Conservation (phyloP, 2,329 filamentous ascomycete species). For the Diplocarpon mali region DNA sequence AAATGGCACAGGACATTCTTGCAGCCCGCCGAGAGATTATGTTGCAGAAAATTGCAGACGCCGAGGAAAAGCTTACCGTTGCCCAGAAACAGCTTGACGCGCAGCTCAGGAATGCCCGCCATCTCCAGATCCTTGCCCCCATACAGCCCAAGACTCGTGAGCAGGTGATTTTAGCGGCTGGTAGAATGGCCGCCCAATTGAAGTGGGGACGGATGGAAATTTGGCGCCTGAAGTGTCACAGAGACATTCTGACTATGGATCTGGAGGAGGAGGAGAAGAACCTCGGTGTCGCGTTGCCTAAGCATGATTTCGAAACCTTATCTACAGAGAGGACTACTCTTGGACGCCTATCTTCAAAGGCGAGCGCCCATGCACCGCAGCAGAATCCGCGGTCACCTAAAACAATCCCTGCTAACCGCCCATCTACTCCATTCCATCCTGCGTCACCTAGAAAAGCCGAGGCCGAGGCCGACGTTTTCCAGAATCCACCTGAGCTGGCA, state of each 20-base stretch:
- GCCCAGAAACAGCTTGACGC: constrained; percentile 70
- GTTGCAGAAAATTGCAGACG: constrained; percentile 70
- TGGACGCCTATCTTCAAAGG: constrained; percentile 28
- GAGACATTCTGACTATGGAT: constrained; percentile 76
- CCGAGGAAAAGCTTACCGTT: constrained; percentile 64
- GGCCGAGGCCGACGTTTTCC: constrained; percentile 35
- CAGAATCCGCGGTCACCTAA: constrained; percentile 30
- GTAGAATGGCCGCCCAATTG: constrained; percentile 72
- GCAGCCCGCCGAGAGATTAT: constrained; percentile 74
- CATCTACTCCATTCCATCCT: constrained; percentile 24
- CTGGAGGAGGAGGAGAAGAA: constrained; percentile 67
- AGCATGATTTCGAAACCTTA: constrained; percentile 12
- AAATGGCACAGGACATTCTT: constrained; percentile 80
- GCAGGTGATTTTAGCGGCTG: constrained; percentile 73
- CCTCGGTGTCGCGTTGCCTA: constrained; percentile 11
- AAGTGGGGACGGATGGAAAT: constrained; percentile 94
- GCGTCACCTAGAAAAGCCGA: constrained; percentile 29
- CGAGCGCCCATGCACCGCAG: constrained; percentile 28
- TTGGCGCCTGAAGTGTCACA: constrained; percentile 83
- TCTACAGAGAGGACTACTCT: constrained; percentile 24
- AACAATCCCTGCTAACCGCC: constrained; percentile 25
- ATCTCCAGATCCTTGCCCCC: constrained; percentile 78
- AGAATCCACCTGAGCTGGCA: constrained; percentile 36
- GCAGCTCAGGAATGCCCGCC: constrained; percentile 78
- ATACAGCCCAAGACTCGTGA: constrained; percentile 87